These are phyloP conservation scores for Penicillium silybi DNA, from an alignment of 495 filamentous ascomycete genomes.

Conservation along the genomic window DNA sequence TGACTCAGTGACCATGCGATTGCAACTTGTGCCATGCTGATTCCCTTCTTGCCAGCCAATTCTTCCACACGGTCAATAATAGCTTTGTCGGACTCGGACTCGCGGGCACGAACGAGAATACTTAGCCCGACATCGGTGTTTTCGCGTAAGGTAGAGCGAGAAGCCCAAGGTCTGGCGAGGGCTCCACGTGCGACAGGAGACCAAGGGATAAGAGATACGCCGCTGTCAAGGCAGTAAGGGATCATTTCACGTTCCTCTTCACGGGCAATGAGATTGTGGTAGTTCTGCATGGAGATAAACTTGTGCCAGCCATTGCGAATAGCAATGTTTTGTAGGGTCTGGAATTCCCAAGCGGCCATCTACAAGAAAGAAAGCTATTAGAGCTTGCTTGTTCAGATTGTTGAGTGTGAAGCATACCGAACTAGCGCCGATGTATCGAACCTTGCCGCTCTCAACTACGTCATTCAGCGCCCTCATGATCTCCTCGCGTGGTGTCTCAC, in stretches of 20 bases:
- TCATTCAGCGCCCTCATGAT: constrained; percentile 62
- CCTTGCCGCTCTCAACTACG: constrained; percentile 55
- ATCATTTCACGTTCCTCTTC: constrained; percentile 63
- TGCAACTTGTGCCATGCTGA: constrained; percentile 61
- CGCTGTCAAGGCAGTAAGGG: constrained; percentile 65
- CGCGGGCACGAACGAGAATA: constrained; percentile 36
- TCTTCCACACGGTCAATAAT: constrained; percentile 65
- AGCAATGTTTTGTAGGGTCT: constrained; percentile 53
- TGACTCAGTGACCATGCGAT: constrained; percentile 63
- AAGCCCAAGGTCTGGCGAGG: constrained; percentile 47
- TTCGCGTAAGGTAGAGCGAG: constrained; percentile 45
- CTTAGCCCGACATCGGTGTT: constrained; percentile 46
- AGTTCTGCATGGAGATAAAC: constrained; percentile 60
- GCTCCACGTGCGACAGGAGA: constrained; percentile 57
- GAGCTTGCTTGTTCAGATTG: neutral
- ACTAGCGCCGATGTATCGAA: constrained; percentile 44
- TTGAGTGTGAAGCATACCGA: constrained; percentile 24
- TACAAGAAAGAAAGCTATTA: constrained; percentile 12
- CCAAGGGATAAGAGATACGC: constrained; percentile 68
- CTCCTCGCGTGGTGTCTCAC: constrained; percentile 54
- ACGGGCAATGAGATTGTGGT: constrained; percentile 54
- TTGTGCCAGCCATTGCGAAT: constrained; percentile 52
- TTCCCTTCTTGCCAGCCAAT: constrained; percentile 60
- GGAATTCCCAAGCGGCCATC: constrained; percentile 59
- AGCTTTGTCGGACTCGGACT: constrained; percentile 47